Conservation (phyloP, 306 rosid species). For the Prunus mongolica region DNA sequence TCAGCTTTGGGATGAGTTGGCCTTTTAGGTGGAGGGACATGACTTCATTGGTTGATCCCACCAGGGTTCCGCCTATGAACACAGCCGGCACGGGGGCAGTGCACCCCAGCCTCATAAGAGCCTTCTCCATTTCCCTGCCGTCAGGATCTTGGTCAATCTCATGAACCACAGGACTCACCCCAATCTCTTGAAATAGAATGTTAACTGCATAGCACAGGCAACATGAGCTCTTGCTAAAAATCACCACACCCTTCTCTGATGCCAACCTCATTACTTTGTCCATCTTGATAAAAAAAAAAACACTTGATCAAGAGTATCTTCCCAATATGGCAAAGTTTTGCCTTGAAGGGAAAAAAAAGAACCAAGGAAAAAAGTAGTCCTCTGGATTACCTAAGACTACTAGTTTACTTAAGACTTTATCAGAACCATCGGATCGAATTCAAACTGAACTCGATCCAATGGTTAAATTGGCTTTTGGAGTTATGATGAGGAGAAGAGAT, state of each 20-base stretch:
- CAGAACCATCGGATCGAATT: constrained; percentile 53
- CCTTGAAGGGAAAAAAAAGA: background rate
- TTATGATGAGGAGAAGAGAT: constrained; percentile 25
- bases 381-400: constrained; percentile 15
- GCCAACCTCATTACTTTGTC: constrained; percentile 81
- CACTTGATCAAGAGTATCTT: constrained; percentile 15
- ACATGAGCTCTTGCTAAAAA: constrained; percentile 93
- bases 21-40: constrained; percentile 97
- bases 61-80: constrained; percentile 79
- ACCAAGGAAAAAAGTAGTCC: background rate
- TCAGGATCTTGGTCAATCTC: constrained; percentile 91
- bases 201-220: constrained; percentile 83
- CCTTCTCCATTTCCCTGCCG: constrained; percentile 85
- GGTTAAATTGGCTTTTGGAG: constrained; percentile 35
- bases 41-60: constrained; percentile 91
- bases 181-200: constrained; percentile 64
- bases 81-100: constrained; percentile 76
- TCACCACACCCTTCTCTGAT: constrained; percentile 82
- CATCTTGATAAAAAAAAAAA: constrained; percentile 35
- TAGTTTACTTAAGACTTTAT: constrained; percentile 21
- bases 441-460: constrained; percentile 49
- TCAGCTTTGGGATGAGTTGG: constrained; percentile 47
- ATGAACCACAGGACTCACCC: constrained; percentile 51
- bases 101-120: constrained; percentile 64
- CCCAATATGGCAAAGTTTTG: background rate